phyloP scores from a whole-genome alignment of 2,329 filamentous ascomycete genomes.

The Aaosphaeria pasadenensis region DNA sequence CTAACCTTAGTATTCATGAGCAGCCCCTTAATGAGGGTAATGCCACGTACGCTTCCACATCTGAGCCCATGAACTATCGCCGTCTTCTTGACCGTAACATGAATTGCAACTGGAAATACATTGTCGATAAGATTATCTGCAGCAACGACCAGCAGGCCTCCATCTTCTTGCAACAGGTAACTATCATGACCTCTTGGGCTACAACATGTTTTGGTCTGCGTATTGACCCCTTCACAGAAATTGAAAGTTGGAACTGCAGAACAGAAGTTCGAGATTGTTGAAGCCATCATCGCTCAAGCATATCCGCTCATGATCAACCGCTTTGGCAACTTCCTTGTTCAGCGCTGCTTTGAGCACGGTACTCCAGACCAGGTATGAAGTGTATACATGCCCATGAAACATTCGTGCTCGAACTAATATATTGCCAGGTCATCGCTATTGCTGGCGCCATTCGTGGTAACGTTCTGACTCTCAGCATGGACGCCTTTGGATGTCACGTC shows the following conservation, averaged over 20 bases:
- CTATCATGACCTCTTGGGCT: background rate
- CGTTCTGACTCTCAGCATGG: constrained; percentile 93
- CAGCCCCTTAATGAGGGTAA: constrained; percentile 22
- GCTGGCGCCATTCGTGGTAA: constrained; percentile 92
- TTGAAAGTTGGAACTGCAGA: constrained; percentile 93
- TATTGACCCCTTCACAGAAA: constrained; percentile 59
- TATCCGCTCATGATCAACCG: constrained; percentile 97
- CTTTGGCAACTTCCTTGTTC: constrained; percentile 97
- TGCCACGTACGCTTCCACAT: constrained; percentile 74
- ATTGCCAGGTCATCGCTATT: constrained; percentile 68
- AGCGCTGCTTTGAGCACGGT: constrained; percentile 98
- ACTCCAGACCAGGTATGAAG: constrained; percentile 69
- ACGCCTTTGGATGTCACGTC: constrained; percentile 96
- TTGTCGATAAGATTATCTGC: constrained; percentile 98
- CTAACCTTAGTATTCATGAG: constrained; percentile 13
- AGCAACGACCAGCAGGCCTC: constrained; percentile 99
- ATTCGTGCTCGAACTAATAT: background rate
- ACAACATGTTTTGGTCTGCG: background rate
- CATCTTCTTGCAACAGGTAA: constrained; percentile 79
- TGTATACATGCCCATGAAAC: background rate
- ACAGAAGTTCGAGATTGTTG: constrained; percentile 96
- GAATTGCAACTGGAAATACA: constrained; percentile 98
- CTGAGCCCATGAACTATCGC: constrained; percentile 94
- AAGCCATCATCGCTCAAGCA: constrained; percentile 90
- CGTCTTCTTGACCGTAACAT: constrained; percentile 92